Evolutionary conservation across 2,329 filamentous ascomycete species (phyloP).

Genomic region (Diaporthe helianthi): DNA sequence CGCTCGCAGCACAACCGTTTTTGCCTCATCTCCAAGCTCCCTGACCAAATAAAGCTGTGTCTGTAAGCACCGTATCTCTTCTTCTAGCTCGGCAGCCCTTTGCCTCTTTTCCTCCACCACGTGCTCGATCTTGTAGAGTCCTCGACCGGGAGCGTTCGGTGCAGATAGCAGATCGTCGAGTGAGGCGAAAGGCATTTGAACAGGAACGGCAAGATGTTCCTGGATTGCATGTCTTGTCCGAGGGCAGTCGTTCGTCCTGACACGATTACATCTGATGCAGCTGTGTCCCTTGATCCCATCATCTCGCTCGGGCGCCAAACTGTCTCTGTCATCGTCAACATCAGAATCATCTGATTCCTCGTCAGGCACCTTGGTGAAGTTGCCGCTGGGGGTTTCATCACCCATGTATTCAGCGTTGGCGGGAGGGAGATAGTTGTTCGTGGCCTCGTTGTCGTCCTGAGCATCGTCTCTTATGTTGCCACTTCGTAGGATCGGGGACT

Average conservation of each 20-base stretch:
- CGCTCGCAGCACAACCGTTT: background rate
- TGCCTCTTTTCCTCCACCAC: background rate
- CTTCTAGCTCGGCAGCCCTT: background rate
- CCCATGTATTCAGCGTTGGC: background rate
- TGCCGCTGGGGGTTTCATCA: background rate
- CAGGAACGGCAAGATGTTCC: background rate
- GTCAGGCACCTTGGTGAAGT: background rate
- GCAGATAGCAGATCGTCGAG: background rate
- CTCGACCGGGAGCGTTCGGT: background rate
- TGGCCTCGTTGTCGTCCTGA: background rate
- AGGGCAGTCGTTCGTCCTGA: background rate
- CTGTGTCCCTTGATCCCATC: background rate
- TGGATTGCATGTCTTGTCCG: background rate
- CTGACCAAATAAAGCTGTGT: background rate
- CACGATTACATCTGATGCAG: background rate
- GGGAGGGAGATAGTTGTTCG: background rate
- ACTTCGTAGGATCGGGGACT: background rate
- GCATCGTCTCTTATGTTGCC: background rate
- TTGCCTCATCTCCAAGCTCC: background rate
- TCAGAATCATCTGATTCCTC: background rate
- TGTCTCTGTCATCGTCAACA: background rate
- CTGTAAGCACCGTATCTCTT: background rate
- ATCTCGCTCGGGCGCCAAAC: background rate
- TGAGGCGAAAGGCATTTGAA: background rate
- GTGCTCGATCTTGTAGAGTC: slow-evolving; percentile 3